Evolutionary conservation across 495 filamentous ascomycete species (phyloP).

Genomic region (Penicillium macrosclerotiorum): DNA sequence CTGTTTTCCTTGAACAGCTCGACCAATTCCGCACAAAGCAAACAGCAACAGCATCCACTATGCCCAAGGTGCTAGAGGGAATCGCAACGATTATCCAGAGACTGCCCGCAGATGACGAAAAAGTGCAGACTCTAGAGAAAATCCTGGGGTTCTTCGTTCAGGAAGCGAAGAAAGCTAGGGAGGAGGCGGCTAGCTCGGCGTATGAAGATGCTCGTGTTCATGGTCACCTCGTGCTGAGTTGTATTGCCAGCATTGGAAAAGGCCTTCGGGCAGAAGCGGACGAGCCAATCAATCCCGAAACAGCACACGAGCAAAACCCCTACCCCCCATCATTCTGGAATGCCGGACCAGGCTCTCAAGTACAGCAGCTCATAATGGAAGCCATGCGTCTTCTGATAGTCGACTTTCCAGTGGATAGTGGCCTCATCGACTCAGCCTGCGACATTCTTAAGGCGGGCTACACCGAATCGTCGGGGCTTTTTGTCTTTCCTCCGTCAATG

Average conservation of each 20-base stretch:
- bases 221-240: conserved; percentile 66
- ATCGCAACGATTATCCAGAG: conserved; percentile 86
- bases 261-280: conserved; percentile 75
- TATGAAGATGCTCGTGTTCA: conserved; percentile 50
- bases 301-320: conserved; percentile 33
- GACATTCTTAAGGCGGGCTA: conserved; percentile 75
- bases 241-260: conserved; percentile 73
- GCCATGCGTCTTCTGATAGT: conserved; percentile 46
- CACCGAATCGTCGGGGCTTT: conserved; percentile 74
- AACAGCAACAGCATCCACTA: conserved; percentile 64
- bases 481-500: conserved; percentile 66
- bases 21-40: conserved; percentile 58
- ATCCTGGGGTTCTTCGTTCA: conserved; percentile 61
- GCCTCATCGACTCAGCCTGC: conserved; percentile 74
- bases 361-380: conserved; percentile 60
- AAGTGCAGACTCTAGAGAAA: conserved; percentile 57
- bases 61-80: conserved; percentile 77
- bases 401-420: conserved; percentile 58
- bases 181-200: conserved; percentile 32
- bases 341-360: conserved; percentile 46
- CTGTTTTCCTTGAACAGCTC: conserved; percentile 76
- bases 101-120: conserved; percentile 60
- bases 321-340: conserved; percentile 59
- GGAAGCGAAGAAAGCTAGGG: conserved; percentile 35
- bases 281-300: conserved; percentile 62